Evolutionary conservation across 805 yeast species (phyloP).

Genomic region (Saturnispora diversa): DNA sequence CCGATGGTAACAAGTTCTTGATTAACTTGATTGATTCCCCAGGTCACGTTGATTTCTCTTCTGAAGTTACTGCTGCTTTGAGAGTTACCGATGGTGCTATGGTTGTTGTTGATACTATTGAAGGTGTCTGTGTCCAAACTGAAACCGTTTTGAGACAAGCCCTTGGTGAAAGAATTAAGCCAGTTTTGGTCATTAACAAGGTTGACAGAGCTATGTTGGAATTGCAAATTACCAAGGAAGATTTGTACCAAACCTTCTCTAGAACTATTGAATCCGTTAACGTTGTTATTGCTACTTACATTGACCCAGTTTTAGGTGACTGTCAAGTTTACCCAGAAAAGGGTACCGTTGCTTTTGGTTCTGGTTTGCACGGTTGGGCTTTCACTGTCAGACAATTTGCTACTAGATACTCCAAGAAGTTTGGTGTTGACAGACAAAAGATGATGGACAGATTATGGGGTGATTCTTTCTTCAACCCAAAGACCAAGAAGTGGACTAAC

Average conservation of each 20-base stretch:
- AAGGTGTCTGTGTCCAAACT: conserved; percentile 99
- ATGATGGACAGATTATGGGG: conserved; percentile 99
- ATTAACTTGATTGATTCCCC: conserved; percentile 98
- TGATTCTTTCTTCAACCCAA: conserved; percentile 99
- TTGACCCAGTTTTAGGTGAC: conserved; percentile 87
- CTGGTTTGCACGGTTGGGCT: conserved; percentile 99
- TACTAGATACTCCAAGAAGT: conserved; percentile 95
- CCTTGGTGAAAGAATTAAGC: conserved; percentile 98
- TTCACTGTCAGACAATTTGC: conserved; percentile 99
- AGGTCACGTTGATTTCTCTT: conserved; percentile 99
- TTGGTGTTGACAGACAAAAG: conserved; percentile 96
- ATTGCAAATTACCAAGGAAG: conserved; percentile 98
- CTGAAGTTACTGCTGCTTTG: conserved; percentile 99
- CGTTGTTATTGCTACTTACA: conserved; percentile 94
- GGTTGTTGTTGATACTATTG: conserved; percentile 98
- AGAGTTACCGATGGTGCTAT: conserved; percentile 99
- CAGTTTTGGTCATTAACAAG: conserved; percentile 97
- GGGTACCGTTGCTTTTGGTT: conserved; percentile 99
- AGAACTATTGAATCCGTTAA: conserved; percentile 99
- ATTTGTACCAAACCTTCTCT: conserved; percentile 93
- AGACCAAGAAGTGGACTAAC: conserved; percentile 99
- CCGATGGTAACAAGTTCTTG: conserved; percentile 89
- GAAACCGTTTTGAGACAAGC: conserved; percentile 99
- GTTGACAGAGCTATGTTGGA: conserved; percentile 99
- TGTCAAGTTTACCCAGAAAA: conserved; percentile 97